Conservation (phyloP, 768 basidiomycete species). For the Macrolepiota dolichaula region DNA sequence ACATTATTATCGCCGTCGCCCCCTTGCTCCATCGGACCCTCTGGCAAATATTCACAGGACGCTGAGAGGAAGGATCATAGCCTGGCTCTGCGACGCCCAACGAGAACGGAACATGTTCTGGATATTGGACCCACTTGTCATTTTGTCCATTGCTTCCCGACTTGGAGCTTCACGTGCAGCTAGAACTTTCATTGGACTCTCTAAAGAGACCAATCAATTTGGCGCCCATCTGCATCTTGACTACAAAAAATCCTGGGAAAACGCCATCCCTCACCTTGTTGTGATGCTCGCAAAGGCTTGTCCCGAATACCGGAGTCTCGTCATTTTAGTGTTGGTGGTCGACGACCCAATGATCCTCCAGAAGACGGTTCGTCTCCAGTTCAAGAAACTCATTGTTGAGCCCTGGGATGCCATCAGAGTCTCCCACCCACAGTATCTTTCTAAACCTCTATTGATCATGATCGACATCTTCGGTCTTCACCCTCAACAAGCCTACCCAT, state of each 20-base stretch:
- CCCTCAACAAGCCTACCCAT: background rate
- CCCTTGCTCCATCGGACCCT: background rate
- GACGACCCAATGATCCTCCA: slow-evolving; percentile 19
- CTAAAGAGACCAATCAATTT: background rate
- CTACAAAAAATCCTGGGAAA: background rate
- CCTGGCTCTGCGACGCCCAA: background rate
- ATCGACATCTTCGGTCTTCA: background rate
- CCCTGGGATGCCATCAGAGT: slow-evolving; percentile 14
- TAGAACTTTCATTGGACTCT: background rate
- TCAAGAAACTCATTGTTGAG: slow-evolving; percentile 19
- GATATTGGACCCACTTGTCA: background rate
- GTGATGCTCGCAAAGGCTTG: slow-evolving; percentile 8
- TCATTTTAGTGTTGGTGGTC: slow-evolving; percentile 15
- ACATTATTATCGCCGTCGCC: background rate
- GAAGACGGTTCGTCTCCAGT: slow-evolving; percentile 15
- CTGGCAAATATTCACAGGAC: background rate
- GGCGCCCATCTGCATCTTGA: background rate
- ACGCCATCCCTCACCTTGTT: background rate
- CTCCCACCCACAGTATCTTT: background rate
- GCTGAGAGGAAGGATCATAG: background rate
- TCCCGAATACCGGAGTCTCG: slow-evolving; percentile 13
- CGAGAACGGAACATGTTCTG: background rate
- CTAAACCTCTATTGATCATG: background rate
- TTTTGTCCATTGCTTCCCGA: background rate
- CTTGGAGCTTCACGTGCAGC: background rate